Evolutionary conservation across 257 asterid species (phyloP).

Genomic region (Solanum sejunctum): DNA sequence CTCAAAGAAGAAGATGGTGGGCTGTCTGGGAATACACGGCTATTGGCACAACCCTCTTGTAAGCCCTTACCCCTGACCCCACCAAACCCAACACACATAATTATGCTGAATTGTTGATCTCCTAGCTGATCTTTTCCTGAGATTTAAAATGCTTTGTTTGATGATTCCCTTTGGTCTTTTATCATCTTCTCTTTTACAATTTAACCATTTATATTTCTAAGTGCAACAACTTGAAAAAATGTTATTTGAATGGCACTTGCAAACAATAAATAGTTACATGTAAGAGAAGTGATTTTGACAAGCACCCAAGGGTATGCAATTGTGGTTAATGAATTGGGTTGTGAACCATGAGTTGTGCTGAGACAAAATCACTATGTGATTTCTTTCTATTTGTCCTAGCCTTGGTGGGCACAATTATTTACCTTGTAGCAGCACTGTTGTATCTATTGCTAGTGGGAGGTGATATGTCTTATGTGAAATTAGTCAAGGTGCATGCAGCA

Average conservation of each 20-base stretch:
- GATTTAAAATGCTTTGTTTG: not conserved
- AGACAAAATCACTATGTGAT: not conserved
- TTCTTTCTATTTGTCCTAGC: not conserved
- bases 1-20: constrained; percentile 86
- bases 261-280: not conserved
- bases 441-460: not conserved
- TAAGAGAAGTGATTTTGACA: not conserved
- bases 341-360: not conserved
- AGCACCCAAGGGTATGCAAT: not conserved
- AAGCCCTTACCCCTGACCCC: constrained; percentile 5
- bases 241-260: not conserved
- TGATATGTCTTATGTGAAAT: not conserved
- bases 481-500: not conserved
- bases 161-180: not conserved
- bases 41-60: constrained; percentile 92
- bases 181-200: not conserved
- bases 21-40: constrained; percentile 74
- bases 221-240: not conserved
- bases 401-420: not conserved
- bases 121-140: not conserved
- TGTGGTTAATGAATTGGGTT: not conserved
- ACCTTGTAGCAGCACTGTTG: not conserved
- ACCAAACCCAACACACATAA: not conserved
- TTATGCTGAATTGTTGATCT: not conserved
- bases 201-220: not conserved